These are phyloP conservation scores for Rubia yunnanensis DNA, from an alignment of 257 asterid genomes.

Conservation along the genomic window DNA sequence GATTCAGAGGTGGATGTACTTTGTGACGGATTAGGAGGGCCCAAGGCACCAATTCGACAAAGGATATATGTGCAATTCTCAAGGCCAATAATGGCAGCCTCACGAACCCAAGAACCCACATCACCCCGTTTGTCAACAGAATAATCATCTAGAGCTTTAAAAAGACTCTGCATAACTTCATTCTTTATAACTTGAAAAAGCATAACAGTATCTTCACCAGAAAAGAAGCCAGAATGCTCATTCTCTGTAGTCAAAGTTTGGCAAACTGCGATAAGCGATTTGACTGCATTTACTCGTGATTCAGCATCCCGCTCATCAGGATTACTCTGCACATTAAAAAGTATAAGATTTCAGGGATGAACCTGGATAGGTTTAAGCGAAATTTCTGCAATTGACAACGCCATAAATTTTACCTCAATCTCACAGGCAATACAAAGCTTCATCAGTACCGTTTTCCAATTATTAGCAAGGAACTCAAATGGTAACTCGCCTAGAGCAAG, in stretches of 20 bases:
- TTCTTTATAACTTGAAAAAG: slow-evolving; percentile 46
- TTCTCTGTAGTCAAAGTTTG: slow-evolving; percentile 48
- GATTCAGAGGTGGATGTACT: slow-evolving; percentile 23
- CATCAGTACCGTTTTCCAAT: slow-evolving; percentile 54
- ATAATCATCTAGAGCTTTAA: slow-evolving; percentile 88
- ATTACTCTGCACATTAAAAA: slow-evolving; percentile 48
- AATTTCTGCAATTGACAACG: slow-evolving; percentile 12
- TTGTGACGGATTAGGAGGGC: slow-evolving; percentile 16
- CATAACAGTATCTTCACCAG: slow-evolving; percentile 43
- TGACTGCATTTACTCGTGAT: slow-evolving; percentile 85
- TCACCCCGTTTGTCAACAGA: slow-evolving; percentile 95
- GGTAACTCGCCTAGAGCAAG: slow-evolving; percentile 85
- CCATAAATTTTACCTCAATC: slow-evolving; percentile 54
- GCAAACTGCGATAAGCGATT: slow-evolving; percentile 72
- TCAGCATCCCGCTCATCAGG: slow-evolving; percentile 92
- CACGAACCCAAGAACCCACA: slow-evolving; percentile 99
- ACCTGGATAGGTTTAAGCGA: not conserved
- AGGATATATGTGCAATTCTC: slow-evolving; percentile 84
- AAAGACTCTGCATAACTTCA: slow-evolving; percentile 72
- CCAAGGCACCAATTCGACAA: slow-evolving; percentile 44
- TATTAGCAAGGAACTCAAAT: slow-evolving; percentile 49
- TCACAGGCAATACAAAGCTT: slow-evolving; percentile 67
- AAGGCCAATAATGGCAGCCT: slow-evolving; percentile 88
- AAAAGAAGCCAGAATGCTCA: slow-evolving; percentile 31
- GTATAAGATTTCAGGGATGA: slow-evolving; percentile 1